These are phyloP conservation scores for Neopestalotiopsis clavispora DNA, from an alignment of 2,329 filamentous ascomycete genomes.

Conservation along the genomic window DNA sequence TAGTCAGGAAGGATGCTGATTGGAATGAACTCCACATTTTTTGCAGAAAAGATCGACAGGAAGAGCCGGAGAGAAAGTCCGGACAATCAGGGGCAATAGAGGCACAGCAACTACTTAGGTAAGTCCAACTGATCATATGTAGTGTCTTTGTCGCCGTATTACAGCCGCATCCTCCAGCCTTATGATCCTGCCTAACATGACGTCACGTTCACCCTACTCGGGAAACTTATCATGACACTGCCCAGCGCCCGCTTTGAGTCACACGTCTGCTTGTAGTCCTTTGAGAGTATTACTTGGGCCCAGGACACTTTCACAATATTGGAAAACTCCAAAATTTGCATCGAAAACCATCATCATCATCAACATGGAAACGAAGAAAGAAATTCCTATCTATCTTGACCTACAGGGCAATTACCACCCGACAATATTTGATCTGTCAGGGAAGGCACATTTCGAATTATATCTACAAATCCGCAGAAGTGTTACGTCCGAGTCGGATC, in stretches of 20 bases:
- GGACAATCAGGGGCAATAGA: neutral
- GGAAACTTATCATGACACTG: neutral
- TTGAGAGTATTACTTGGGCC: neutral
- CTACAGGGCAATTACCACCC: constrained; percentile 2
- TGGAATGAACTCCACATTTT: neutral
- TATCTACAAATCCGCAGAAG: constrained; percentile 4
- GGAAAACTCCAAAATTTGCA: neutral
- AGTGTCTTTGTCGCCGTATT: neutral
- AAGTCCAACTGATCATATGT: neutral
- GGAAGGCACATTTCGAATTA: neutral
- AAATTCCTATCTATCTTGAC: neutral
- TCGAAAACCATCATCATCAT: neutral
- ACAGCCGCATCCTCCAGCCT: neutral
- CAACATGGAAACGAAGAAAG: constrained; percentile 3
- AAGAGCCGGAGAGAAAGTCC: neutral
- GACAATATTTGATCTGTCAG: constrained; percentile 6
- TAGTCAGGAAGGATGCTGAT: neutral
- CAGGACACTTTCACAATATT: neutral
- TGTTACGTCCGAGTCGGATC: neutral
- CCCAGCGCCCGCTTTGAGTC: neutral
- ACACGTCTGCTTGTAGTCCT: neutral
- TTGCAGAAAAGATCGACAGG: neutral
- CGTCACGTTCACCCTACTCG: neutral
- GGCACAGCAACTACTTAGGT: neutral
- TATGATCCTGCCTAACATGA: neutral